Conservation (phyloP, 1,284 basidiomycete genomes). For the Moesziomyces parantarcticus region DNA sequence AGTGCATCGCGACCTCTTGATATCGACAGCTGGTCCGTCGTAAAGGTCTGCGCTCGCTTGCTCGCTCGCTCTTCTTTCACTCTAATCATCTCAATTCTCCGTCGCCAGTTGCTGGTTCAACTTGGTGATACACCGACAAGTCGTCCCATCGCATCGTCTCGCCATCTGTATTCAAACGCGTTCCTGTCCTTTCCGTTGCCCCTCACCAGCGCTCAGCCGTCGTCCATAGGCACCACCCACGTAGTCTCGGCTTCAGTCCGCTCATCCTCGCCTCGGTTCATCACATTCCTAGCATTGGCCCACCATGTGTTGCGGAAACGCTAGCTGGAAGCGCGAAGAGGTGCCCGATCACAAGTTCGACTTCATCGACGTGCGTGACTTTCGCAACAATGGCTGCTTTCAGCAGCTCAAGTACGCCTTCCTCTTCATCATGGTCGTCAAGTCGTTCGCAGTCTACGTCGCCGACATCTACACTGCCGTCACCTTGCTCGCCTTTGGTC, state of each 20-base stretch:
- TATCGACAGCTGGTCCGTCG: background rate
- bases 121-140: slow-evolving; percentile 17
- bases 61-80: background rate
- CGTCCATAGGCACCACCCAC: background rate
- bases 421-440: slow-evolving; percentile 90
- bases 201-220: slow-evolving; percentile 1
- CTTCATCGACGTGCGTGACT: slow-evolving; percentile 93
- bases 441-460: slow-evolving; percentile 93
- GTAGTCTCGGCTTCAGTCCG: too few species aligned
- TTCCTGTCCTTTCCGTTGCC: slow-evolving; percentile 23
- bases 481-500: slow-evolving; percentile 90
- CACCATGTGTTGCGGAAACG: slow-evolving; percentile 58
- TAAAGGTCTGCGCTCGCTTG: background rate
- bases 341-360: slow-evolving; percentile 99
- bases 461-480: slow-evolving; percentile 97
- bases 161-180: slow-evolving; percentile 7
- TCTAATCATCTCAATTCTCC: background rate
- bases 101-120: slow-evolving; percentile 21
- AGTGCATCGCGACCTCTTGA: background rate
- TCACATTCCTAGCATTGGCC: background rate
- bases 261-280: too few species aligned
- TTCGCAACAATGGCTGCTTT: slow-evolving; percentile 83
- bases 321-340: slow-evolving; percentile 89
- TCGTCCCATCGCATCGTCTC: slow-evolving; percentile 19
- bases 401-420: slow-evolving; percentile 91